A percentile compares a stretch with the other conserved stretches of the same genome.
Conservation (phyloP, 257 asterid genomes). For the Solanum chmielewskii region DNA sequence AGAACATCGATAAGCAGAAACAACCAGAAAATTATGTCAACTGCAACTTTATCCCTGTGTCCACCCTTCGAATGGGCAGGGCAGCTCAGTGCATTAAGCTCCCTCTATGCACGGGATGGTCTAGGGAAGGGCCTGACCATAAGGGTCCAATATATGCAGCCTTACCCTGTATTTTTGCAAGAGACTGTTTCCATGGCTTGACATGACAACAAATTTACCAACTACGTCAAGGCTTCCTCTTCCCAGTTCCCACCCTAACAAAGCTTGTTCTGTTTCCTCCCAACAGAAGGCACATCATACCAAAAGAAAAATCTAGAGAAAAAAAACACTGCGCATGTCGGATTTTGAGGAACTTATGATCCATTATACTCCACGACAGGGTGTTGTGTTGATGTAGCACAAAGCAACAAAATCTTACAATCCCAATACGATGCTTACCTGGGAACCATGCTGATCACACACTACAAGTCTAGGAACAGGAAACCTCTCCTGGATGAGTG, state of each 20-base stretch:
- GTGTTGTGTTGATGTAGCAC: not conserved
- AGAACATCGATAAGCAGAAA: not conserved
- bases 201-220: not conserved
- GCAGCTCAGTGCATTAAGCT: not conserved
- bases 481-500: constrained; percentile 74
- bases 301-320: not conserved
- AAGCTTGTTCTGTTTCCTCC: not conserved
- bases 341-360: not conserved
- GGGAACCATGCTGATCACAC: constrained; percentile 99
- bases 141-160: not conserved
- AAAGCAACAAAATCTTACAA: not conserved
- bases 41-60: not conserved
- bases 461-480: constrained; percentile 93
- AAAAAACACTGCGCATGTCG: not conserved
- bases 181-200: not conserved
- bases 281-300: not conserved
- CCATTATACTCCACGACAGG: not conserved
- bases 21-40: not conserved
- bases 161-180: not conserved
- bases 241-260: not conserved
- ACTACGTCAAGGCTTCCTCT: not conserved
- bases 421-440: constrained; percentile 31
- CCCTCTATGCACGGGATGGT: not conserved
- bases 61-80: not conserved
- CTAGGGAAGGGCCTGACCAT: not conserved